Conservation (phyloP, 306 rosid genomes). For the Prunus padus region DNA sequence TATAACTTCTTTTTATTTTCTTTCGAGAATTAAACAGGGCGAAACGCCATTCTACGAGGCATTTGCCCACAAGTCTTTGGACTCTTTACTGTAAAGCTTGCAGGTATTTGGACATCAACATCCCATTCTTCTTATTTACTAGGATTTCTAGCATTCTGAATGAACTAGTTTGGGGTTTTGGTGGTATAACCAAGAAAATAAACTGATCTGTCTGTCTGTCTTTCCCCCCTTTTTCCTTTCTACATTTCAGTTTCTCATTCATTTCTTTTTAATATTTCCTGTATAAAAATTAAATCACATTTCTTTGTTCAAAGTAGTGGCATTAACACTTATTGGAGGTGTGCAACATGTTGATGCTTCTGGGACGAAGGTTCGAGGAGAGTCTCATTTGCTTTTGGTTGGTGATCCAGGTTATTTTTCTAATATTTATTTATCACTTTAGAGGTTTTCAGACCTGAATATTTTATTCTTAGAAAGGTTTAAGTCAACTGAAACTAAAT, state of each 20-base stretch:
- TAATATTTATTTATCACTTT: not conserved
- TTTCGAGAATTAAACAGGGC: constrained; percentile 58
- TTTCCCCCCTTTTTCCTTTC: not conserved
- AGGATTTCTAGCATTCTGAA: not conserved
- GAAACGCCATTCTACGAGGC: constrained; percentile 90
- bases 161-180: not conserved
- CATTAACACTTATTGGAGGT: constrained; percentile 90
- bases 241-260: not conserved
- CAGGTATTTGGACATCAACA: constrained; percentile 51
- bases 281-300: constrained; percentile 8
- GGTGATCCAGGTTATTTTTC: constrained; percentile 84
- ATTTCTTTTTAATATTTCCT: not conserved
- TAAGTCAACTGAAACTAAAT: not conserved
- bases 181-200: not conserved
- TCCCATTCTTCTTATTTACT: not conserved
- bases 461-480: not conserved
- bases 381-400: constrained; percentile 90
- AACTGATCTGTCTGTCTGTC: not conserved
- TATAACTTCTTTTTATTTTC: not conserved
- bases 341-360: constrained; percentile 90
- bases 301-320: constrained; percentile 53
- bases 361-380: constrained; percentile 94
- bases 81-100: constrained; percentile 92
- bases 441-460: not conserved
- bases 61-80: constrained; percentile 94